phyloP scores from a whole-genome alignment of 306 rosid species.

The Ochetophila trinervis region DNA sequence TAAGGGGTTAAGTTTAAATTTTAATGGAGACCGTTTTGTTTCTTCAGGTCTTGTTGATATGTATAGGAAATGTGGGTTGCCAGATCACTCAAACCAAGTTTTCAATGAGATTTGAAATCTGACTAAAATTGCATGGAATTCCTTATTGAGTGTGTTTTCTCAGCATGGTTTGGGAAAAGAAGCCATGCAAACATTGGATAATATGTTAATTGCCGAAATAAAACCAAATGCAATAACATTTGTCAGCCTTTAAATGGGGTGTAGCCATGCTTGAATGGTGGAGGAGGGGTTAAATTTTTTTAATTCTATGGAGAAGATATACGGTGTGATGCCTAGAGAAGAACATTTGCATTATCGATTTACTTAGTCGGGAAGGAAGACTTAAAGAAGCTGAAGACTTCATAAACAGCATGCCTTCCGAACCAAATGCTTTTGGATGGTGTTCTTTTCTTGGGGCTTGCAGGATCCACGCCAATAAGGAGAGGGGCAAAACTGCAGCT shows the following conservation, averaged over 20 bases:
- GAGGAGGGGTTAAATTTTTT: constrained; percentile 47
- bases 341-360: constrained; percentile 54
- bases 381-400: constrained; percentile 48
- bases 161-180: constrained; percentile 52
- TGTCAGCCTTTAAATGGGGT: constrained; percentile 44
- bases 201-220: constrained; percentile 36
- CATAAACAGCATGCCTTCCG: constrained; percentile 48
- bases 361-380: constrained; percentile 54
- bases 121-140: constrained; percentile 44
- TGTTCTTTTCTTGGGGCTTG: constrained; percentile 58
- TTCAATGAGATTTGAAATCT: constrained; percentile 36
- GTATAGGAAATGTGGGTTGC: constrained; percentile 59
- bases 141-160: constrained; percentile 44
- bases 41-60: constrained; percentile 47
- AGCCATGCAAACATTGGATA: constrained; percentile 29
- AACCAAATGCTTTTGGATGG: constrained; percentile 62
- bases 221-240: constrained; percentile 52
- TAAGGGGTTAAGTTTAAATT: constrained; percentile 45
- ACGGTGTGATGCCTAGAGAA: constrained; percentile 46
- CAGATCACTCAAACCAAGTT: constrained; percentile 38
- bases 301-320: constrained; percentile 42
- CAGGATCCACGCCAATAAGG: constrained; percentile 41
- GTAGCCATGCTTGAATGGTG: constrained; percentile 55
- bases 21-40: constrained; percentile 43
- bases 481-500: constrained; percentile 52